Evolutionary conservation across 345 rosid genomes (phyloP).

Genomic region (Populus euphratica): DNA sequence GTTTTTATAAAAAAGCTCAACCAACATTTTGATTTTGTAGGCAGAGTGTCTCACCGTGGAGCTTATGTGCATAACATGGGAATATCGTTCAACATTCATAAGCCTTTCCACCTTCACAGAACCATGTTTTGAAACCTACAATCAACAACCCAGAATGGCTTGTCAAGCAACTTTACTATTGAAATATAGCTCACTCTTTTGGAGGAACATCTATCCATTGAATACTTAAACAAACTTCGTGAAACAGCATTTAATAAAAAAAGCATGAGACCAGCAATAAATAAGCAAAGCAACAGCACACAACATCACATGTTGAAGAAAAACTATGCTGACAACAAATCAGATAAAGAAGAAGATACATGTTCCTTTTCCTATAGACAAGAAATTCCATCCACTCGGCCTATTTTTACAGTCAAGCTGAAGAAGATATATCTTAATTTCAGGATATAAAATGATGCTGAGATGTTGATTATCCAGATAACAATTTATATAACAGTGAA

Average conservation of each 20-base stretch:
- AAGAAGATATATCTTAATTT: not conserved
- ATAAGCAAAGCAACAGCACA: not conserved
- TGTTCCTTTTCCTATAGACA: not conserved
- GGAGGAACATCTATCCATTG: not conserved
- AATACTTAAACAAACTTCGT: not conserved
- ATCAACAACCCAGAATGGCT: not conserved
- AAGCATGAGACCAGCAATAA: not conserved
- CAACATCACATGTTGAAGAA: not conserved
- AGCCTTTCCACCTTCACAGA: slow-evolving; percentile 87
- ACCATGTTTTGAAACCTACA: slow-evolving; percentile 68
- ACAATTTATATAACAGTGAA: not conserved
- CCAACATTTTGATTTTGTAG: not conserved
- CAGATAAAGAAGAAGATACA: not conserved
- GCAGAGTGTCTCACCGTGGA: slow-evolving; percentile 58
- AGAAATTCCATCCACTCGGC: not conserved
- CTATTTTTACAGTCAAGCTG: not conserved
- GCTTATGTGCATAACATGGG: slow-evolving; percentile 97
- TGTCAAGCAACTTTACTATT: not conserved
- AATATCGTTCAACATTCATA: slow-evolving; percentile 81
- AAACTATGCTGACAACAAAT: not conserved
- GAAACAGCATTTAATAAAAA: not conserved
- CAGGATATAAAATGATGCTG: not conserved
- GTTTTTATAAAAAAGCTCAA: not conserved
- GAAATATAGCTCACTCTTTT: not conserved
- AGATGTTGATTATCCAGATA: not conserved